Evolutionary conservation across 2,329 filamentous ascomycete genomes (phyloP).

Genomic region (Boeremia lycopersici): DNA sequence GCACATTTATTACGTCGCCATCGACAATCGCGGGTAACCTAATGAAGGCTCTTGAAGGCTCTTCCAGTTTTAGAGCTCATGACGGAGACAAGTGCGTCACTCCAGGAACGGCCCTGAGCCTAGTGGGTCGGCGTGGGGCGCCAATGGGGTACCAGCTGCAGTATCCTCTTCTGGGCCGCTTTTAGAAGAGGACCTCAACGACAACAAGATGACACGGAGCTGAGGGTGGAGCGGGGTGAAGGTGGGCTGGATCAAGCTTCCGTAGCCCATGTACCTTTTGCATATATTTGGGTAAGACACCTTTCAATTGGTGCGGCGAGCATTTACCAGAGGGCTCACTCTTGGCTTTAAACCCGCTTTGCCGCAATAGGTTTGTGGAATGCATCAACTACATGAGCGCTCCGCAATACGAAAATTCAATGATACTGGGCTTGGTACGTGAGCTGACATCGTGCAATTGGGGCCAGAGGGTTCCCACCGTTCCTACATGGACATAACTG

Average conservation of each 20-base stretch:
- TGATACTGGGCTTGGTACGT: background rate
- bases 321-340: background rate
- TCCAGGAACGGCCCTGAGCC: constrained; percentile 12
- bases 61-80: background rate
- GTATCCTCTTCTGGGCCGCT: constrained; percentile 11
- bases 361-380: constrained; percentile 1
- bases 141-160: constrained; percentile 12
- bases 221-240: constrained; percentile 7
- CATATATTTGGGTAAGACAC: background rate
- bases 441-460: background rate
- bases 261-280: background rate
- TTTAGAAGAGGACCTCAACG: constrained; percentile 11
- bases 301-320: background rate
- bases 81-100: constrained; percentile 10
- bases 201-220: background rate
- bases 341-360: background rate
- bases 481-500: too few relatives aligned
- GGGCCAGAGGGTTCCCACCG: background rate
- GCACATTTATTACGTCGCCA: background rate
- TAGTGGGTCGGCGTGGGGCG: constrained; percentile 11
- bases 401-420: background rate
- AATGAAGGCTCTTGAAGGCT: background rate
- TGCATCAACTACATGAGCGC: constrained; percentile 2
- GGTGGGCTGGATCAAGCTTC: constrained; percentile 6
- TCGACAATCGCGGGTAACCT: background rate